These are phyloP conservation scores for Fusarium burgessii DNA, from an alignment of 2,329 filamentous ascomycete genomes.

Conservation along the genomic window DNA sequence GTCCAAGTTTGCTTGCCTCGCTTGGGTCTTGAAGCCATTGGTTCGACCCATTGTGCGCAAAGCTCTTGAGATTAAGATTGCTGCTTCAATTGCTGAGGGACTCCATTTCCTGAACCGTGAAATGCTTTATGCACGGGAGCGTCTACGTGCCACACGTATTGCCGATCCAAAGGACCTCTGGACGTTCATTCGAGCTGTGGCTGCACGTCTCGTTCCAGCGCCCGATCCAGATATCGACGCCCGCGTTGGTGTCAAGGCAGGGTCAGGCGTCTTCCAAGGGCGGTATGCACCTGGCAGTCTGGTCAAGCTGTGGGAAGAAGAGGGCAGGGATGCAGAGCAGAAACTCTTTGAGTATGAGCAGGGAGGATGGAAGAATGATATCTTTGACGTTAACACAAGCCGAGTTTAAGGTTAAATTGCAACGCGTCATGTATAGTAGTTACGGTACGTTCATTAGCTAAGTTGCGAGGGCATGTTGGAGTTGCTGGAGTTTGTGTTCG, in stretches of 20 bases:
- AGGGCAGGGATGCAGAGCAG: slow-evolving; percentile 77
- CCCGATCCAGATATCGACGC: slow-evolving; percentile 82
- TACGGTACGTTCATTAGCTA: slow-evolving; percentile 22
- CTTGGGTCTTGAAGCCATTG: slow-evolving; percentile 87
- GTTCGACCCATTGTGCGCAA: slow-evolving; percentile 84
- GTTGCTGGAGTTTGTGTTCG: slow-evolving; percentile 25
- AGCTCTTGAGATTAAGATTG: slow-evolving; percentile 82
- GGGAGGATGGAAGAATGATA: slow-evolving; percentile 84
- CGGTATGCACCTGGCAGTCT: slow-evolving; percentile 91
- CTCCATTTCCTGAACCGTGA: slow-evolving; percentile 85
- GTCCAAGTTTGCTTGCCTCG: slow-evolving; percentile 80
- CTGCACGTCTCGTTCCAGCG: slow-evolving; percentile 78
- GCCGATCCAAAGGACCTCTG: slow-evolving; percentile 80
- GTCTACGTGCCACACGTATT: slow-evolving; percentile 86
- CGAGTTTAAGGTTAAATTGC: slow-evolving; percentile 30
- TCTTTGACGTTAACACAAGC: slow-evolving; percentile 73
- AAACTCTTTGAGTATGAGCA: slow-evolving; percentile 78
- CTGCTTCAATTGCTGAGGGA: slow-evolving; percentile 74
- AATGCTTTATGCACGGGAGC: slow-evolving; percentile 85
- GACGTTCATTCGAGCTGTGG: slow-evolving; percentile 85
- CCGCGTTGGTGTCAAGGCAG: slow-evolving; percentile 74
- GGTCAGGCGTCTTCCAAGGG: slow-evolving; percentile 76
- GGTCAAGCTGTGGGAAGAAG: slow-evolving; percentile 89
- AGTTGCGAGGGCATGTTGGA: slow-evolving; percentile 24
- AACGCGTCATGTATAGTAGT: slow-evolving; percentile 9